A percentile compares a stretch with the other conserved stretches of the same genome.
These are phyloP conservation scores for Fomitopsis schrenkii DNA, from an alignment of 1,284 basidiomycete genomes.

Conservation along the genomic window DNA sequence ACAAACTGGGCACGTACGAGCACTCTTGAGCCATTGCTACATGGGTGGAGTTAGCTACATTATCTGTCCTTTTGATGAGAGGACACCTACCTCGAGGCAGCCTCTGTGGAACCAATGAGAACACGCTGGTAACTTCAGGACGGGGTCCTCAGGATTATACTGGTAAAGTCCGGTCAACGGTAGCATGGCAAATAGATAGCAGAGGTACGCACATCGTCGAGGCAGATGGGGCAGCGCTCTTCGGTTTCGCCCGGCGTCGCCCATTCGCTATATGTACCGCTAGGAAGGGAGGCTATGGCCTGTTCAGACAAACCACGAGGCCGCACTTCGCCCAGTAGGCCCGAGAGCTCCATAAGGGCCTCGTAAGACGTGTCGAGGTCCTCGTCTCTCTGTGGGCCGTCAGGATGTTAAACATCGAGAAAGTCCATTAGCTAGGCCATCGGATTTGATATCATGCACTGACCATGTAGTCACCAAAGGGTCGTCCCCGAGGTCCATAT, in stretches of 20 bases:
- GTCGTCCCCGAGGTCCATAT: conserved; percentile 18
- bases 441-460: conserved; percentile 15
- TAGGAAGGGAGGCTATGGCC: conserved; percentile 55
- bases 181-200: background rate
- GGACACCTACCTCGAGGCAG: conserved; percentile 57
- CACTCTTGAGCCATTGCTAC: conserved; percentile 27
- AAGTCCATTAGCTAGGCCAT: background rate
- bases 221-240: conserved; percentile 70
- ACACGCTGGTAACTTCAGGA: conserved; percentile 64
- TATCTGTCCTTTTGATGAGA: background rate
- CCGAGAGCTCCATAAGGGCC: conserved; percentile 52
- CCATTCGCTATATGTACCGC: conserved; percentile 64
- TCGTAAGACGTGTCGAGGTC: conserved; percentile 72
- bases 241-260: conserved; percentile 53
- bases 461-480: conserved; percentile 61
- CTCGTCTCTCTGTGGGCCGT: conserved; percentile 53
- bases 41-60: background rate
- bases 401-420: background rate
- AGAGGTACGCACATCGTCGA: conserved; percentile 62
- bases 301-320: conserved; percentile 56
- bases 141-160: conserved; percentile 55
- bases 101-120: conserved; percentile 72
- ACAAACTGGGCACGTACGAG: conserved; percentile 27
- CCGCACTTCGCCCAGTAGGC: conserved; percentile 58
- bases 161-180: conserved; percentile 23